phyloP scores from a whole-genome alignment of 768 basidiomycete genomes.

The Lactarius deliciosus region DNA sequence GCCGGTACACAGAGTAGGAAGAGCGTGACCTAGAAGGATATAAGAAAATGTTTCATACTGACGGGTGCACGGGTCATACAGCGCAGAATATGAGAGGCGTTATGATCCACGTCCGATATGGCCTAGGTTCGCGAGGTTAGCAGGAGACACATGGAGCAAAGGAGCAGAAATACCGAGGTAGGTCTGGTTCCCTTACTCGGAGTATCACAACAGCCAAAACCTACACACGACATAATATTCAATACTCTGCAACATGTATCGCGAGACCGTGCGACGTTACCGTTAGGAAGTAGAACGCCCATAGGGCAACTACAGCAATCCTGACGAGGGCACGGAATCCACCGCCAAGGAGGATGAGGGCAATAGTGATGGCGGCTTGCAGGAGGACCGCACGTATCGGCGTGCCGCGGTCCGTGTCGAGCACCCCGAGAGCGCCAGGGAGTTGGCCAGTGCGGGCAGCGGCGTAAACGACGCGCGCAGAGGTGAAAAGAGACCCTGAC shows the following conservation, averaged over 20 bases:
- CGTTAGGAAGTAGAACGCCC: slow-evolving; percentile 19
- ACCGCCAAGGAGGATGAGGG: slow-evolving; percentile 10
- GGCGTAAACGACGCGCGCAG: slow-evolving; percentile 15
- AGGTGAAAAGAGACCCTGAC: slow-evolving; percentile 12
- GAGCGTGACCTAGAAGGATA: slow-evolving; percentile 3
- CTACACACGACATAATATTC: background rate
- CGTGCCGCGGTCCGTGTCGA: slow-evolving; percentile 6
- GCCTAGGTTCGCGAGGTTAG: background rate
- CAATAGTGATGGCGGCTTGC: slow-evolving; percentile 6
- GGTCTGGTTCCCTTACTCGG: slow-evolving; percentile 13
- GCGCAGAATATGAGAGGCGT: slow-evolving; percentile 18
- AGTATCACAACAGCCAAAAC: slow-evolving; percentile 15
- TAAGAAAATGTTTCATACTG: background rate
- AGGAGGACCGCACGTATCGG: slow-evolving; percentile 12
- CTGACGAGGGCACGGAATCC: slow-evolving; percentile 15
- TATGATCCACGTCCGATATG: slow-evolving; percentile 18
- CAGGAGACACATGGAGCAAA: background rate
- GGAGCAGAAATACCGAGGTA: slow-evolving; percentile 5
- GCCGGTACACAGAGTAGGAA: slow-evolving; percentile 19
- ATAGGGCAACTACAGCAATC: slow-evolving; percentile 13
- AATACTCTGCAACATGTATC: background rate
- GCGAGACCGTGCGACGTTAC: background rate
- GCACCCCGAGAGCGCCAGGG: slow-evolving; percentile 5
- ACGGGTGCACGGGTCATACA: background rate
- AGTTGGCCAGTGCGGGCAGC: slow-evolving; percentile 12